Percentiles rank a stretch among this genome's conserved stretches.
Conservation (phyloP, 108 stramenopile species). For the Cyclotella choctawhatcheeana region DNA sequence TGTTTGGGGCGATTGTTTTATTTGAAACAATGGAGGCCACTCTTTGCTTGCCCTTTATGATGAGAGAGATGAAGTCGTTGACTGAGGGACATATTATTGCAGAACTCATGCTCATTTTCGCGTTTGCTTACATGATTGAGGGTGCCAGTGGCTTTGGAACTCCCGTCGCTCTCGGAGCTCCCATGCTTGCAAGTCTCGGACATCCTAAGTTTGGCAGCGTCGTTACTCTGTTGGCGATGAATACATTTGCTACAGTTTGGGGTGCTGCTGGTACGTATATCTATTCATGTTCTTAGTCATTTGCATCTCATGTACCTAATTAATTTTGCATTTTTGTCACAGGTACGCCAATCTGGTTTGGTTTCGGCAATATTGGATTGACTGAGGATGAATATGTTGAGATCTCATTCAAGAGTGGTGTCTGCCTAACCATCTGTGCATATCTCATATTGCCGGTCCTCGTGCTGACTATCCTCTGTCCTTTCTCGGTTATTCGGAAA, state of each 20-base stretch:
- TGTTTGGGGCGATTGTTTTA: conserved; percentile 64
- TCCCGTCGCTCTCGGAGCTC: conserved; percentile 67
- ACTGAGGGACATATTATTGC: conserved; percentile 64
- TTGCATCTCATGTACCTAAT: too few species aligned
- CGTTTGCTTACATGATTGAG: conserved; percentile 71
- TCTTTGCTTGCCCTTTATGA: conserved; percentile 73
- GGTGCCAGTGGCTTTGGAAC: conserved; percentile 76
- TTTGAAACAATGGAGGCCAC: conserved; percentile 77
- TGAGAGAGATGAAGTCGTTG: conserved; percentile 70
- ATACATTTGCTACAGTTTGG: conserved; percentile 77
- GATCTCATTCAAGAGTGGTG: conserved; percentile 53
- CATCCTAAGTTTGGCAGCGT: conserved; percentile 60
- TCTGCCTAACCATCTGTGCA: conserved; percentile 48
- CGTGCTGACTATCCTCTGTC: conserved; percentile 51
- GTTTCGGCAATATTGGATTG: conserved; percentile 36
- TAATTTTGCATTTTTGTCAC: conserved; percentile 11
- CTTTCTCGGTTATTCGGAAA: conserved; percentile 41
- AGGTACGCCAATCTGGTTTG: conserved; percentile 79
- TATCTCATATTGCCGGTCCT: conserved; percentile 52
- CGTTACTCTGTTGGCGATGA: conserved; percentile 59
- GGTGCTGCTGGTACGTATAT: conserved; percentile 41
- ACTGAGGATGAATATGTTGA: conserved; percentile 51
- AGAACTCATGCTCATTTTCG: conserved; percentile 61
- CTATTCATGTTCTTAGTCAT: background rate
- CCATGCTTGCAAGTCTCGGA: conserved; percentile 61